Percentiles rank a stretch among this genome's conserved stretches.
phyloP scores from a whole-genome alignment of 257 asterid species.

The Solanum pinnatisectum region DNA sequence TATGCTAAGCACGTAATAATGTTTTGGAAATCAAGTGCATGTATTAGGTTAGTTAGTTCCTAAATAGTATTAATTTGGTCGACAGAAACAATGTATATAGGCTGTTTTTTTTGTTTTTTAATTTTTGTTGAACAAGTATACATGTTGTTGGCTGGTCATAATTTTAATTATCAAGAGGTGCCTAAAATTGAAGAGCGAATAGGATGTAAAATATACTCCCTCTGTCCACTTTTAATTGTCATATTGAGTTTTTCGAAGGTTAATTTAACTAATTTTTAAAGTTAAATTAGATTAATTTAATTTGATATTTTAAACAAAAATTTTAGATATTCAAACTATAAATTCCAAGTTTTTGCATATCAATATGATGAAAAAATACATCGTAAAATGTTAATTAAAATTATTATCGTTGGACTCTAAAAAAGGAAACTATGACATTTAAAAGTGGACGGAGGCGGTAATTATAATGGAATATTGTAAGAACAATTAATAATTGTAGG shows the following conservation, averaged over 20 bases:
- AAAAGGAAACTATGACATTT: rapidly evolving
- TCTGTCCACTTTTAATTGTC: too few species aligned
- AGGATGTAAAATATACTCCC: background rate
- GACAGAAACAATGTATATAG: background rate
- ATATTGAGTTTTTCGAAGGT: rapidly evolving
- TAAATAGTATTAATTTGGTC: background rate
- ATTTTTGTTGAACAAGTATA: background rate
- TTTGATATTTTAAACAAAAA: too few species aligned
- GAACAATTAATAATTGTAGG: background rate
- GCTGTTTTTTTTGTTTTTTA: background rate
- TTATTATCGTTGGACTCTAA: rapidly evolving
- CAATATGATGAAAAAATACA: too few species aligned
- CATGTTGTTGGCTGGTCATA: background rate
- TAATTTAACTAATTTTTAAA: too few species aligned
- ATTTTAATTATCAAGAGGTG: background rate
- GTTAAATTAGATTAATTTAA: too few species aligned
- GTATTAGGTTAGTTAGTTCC: background rate
- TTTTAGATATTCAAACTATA: too few species aligned
- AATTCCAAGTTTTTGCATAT: too few species aligned
- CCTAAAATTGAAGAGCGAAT: background rate
- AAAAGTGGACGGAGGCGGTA: too few species aligned
- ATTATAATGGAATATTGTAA: background rate
- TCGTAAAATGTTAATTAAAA: too few species aligned
- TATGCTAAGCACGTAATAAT: background rate
- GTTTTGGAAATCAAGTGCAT: background rate